Evolutionary conservation across 345 rosid species (phyloP).

Genomic region (Salix exigua): DNA sequence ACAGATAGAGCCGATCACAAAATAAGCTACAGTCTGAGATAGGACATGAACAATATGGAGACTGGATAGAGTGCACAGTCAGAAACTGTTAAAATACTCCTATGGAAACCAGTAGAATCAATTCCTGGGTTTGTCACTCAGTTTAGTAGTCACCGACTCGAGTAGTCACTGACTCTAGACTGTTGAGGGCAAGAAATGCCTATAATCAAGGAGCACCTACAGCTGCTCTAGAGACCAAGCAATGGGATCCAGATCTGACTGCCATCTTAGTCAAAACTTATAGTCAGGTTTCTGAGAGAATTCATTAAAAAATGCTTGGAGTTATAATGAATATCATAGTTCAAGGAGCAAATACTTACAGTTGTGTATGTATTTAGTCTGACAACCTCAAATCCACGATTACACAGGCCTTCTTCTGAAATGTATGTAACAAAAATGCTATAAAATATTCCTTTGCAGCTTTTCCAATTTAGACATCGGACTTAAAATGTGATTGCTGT

Average conservation of each 20-base stretch:
- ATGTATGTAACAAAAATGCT: slow-evolving; percentile 18
- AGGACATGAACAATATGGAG: too few relatives aligned
- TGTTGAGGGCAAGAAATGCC: not conserved
- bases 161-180: not conserved
- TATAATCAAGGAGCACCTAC: not conserved
- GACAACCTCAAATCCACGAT: slow-evolving; percentile 84
- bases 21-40: too few relatives aligned
- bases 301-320: not conserved
- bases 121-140: not conserved
- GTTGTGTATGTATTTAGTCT: slow-evolving; percentile 93
- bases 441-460: not conserved
- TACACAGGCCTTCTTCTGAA: slow-evolving; percentile 78
- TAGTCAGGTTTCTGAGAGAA: not conserved
- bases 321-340: not conserved
- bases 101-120: not conserved
- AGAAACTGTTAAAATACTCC: too few relatives aligned
- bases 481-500: not conserved
- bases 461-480: slow-evolving; percentile 8
- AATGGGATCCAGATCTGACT: not conserved
- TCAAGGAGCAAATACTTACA: slow-evolving; percentile 41
- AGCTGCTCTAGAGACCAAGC: not conserved
- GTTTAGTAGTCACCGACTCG: not conserved
- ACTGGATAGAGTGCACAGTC: too few relatives aligned
- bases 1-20: too few relatives aligned
- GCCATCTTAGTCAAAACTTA: not conserved